phyloP scores from a whole-genome alignment of 805 yeast genomes.

The Wickerhamiella shivajii region DNA sequence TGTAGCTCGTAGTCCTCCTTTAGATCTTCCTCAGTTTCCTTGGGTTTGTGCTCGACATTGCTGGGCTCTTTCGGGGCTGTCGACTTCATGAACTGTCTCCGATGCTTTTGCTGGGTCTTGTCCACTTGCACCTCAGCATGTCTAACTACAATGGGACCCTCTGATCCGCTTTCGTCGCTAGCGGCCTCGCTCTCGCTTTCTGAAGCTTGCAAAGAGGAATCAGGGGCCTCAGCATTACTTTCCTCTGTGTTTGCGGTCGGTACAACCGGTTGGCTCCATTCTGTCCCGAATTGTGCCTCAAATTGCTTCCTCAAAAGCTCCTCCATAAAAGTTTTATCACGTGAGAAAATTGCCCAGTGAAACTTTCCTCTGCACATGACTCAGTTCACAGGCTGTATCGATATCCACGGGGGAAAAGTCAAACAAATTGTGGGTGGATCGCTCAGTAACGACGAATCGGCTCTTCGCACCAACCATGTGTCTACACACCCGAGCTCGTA shows the following conservation, averaged over 20 bases:
- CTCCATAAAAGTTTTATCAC: background rate
- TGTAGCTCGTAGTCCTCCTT: constrained; percentile 57
- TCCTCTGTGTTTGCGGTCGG: background rate
- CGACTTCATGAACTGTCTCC: constrained; percentile 17
- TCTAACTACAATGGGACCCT: constrained; percentile 23
- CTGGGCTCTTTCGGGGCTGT: constrained; percentile 22
- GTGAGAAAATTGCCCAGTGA: constrained; percentile 13
- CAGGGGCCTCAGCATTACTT: constrained; percentile 1
- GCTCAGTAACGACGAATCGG: constrained; percentile 31
- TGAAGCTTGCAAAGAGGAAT: too few species aligned
- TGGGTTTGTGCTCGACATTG: constrained; percentile 8
- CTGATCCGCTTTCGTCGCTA: constrained; percentile 6
- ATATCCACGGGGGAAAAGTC: constrained; percentile 86
- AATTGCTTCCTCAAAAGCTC: constrained; percentile 13
- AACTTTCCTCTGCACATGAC: constrained; percentile 40
- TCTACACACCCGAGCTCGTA: constrained; percentile 58
- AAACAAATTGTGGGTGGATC: constrained; percentile 97
- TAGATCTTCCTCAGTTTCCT: constrained; percentile 34
- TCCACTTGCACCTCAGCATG: constrained; percentile 20
- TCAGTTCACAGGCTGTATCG: constrained; percentile 84
- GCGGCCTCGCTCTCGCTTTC: constrained; percentile 10
- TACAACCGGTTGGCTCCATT: constrained; percentile 19
- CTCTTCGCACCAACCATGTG: constrained; percentile 59
- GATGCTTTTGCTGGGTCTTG: constrained; percentile 15
- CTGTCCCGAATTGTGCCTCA: constrained; percentile 25